Conservation (phyloP, 768 basidiomycete species). For the Tricholoma saponaceum region DNA sequence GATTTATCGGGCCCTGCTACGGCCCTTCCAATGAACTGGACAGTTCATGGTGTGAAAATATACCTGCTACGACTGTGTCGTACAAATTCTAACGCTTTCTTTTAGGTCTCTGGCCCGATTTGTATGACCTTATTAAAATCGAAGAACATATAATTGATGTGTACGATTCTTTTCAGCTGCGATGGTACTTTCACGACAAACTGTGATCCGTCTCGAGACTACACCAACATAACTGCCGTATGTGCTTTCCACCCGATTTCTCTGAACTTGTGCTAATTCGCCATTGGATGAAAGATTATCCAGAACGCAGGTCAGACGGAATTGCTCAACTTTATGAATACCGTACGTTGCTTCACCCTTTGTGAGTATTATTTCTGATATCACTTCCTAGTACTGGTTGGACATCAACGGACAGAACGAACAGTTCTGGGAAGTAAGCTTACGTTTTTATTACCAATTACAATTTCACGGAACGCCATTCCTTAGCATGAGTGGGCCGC, state of each 20-base stretch:
- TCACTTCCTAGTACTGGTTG: conserved; percentile 51
- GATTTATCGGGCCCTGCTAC: conserved; percentile 53
- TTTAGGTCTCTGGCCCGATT: conserved; percentile 63
- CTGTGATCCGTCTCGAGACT: conserved; percentile 35
- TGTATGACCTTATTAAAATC: conserved; percentile 30
- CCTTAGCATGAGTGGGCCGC: conserved; percentile 64
- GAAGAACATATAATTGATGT: background rate
- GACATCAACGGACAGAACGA: conserved; percentile 56
- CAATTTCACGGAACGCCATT: conserved; percentile 4
- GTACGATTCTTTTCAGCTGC: conserved; percentile 37
- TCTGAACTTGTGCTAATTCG: conserved; percentile 17
- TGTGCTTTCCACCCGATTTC: conserved; percentile 2
- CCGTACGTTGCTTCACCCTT: conserved; percentile 16
- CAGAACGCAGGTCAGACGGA: conserved; percentile 50
- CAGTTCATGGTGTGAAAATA: conserved; percentile 57
- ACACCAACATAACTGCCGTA: conserved; percentile 28
- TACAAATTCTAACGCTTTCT: conserved; percentile 6
- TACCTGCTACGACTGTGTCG: background rate
- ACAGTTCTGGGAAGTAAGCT: conserved; percentile 60
- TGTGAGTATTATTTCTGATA: background rate
- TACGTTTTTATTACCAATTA: background rate
- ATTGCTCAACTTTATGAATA: conserved; percentile 57
- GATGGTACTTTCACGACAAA: conserved; percentile 36
- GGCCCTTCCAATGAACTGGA: conserved; percentile 68
- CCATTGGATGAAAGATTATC: conserved; percentile 43